Base-by-base conservation (phyloP, 768 basidiomycete genomes). In the Suillus brevipes region DNA sequence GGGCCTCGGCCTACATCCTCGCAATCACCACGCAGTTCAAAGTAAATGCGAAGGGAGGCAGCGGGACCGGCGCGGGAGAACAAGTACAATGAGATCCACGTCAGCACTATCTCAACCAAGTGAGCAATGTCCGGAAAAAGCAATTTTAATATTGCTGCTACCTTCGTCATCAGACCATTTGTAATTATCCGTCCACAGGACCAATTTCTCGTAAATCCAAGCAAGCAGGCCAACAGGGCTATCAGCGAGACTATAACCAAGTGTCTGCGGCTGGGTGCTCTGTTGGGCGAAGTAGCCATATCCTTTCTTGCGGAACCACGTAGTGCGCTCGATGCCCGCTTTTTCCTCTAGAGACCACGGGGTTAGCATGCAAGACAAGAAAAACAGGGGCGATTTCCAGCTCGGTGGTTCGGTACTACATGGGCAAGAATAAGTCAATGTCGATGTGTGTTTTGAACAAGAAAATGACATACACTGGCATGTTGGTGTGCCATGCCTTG, bases 11-110 rank as follows among this genome's bases (percentile, higher is more conserved):
- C 62, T 25, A 49, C 0, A n/a, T 42, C 40, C 6, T 34, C 13
- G 4, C 52, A 25, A 8, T 55, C 61, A 9, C 12, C 58, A 60
- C 61, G 47, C 14, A 40, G 66, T 69, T 89, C 89, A 68, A 83
- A 88, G 72, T 89, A 89, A 25, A 87, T 87, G 20, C 87, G 78
- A 10, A 83, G 25, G 0, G 87, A 83, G 0, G 87, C 85, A 2
- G 85, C 79, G 8, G 88, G 87, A 0, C 87, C 87, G 0, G 82
- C 78, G 10, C 82, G 81, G 7, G 86, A 87, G 73, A 88, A 87
- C 78, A 80, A 83, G 69, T 84, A 87, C 12, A 86, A 77, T 3
- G 85, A 87, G 23, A 86, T 71, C 86, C 87, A 89, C 0, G 84
- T 86, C 37, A 89, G 68, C 1, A 88, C 87, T 87, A 63, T 18